Conservation (phyloP, 441 rosid genomes). For the Monsonia emarginata region DNA sequence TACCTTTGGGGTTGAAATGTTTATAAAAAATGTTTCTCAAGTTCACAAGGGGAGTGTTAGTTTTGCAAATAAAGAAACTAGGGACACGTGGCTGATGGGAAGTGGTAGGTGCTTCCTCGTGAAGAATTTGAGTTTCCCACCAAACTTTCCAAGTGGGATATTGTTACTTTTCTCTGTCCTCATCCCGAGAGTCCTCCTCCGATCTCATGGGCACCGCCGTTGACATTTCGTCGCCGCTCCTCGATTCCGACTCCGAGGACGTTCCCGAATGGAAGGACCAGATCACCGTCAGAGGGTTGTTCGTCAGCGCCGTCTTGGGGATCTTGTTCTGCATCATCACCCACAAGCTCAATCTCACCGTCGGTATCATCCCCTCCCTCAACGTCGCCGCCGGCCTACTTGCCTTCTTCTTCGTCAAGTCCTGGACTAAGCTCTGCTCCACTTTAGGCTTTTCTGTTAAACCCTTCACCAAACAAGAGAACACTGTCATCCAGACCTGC, state of each 20-base stretch:
- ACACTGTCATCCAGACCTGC: slow-evolving; percentile 79
- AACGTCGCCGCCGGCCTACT: slow-evolving; percentile 81
- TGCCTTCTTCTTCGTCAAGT: slow-evolving; percentile 78
- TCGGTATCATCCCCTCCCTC: slow-evolving; percentile 78
- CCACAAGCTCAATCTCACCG: slow-evolving; percentile 77
- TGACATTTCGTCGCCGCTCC: slow-evolving; percentile 1
- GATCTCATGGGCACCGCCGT: background rate
- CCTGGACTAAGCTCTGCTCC: slow-evolving; percentile 66
- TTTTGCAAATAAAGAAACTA: too few species aligned
- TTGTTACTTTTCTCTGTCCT: too few species aligned
- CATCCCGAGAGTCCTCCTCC: too few species aligned
- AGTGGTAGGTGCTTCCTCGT: too few species aligned
- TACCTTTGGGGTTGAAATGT: too few species aligned
- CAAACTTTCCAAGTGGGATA: too few species aligned
- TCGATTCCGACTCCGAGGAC: slow-evolving; percentile 27
- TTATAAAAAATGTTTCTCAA: too few species aligned
- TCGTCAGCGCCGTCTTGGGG: slow-evolving; percentile 58
- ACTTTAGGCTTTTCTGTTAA: slow-evolving; percentile 43
- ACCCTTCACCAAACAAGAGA: slow-evolving; percentile 78
- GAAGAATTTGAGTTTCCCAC: too few species aligned
- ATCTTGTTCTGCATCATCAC: slow-evolving; percentile 71
- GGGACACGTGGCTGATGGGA: too few species aligned
- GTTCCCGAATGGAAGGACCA: slow-evolving; percentile 79
- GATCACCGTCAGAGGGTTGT: slow-evolving; percentile 63
- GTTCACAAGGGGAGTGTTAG: too few species aligned